A percentile compares a stretch with the other conserved stretches of the same genome.
Evolutionary conservation across 1,284 basidiomycete genomes (phyloP).

Genomic region (Volvariella surrecta): DNA sequence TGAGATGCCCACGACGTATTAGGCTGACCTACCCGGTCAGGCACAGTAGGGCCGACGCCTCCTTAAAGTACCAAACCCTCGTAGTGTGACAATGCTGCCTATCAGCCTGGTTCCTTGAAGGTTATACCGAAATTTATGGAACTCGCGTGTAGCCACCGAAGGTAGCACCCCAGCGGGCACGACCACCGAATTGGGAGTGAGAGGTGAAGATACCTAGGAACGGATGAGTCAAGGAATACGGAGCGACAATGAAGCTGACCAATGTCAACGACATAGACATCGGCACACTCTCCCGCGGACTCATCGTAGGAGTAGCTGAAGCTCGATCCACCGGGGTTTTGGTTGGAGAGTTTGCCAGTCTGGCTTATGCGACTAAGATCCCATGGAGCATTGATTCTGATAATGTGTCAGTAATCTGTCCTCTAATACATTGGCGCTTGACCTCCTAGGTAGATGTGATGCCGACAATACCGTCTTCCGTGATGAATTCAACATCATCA

Average conservation of each 20-base stretch:
- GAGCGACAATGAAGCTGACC: background rate
- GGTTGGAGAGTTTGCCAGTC: background rate
- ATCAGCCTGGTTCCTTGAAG: no score
- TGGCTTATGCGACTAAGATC: slow-evolving; percentile 23
- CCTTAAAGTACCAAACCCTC: no score
- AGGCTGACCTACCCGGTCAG: no score
- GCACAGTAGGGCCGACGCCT: no score
- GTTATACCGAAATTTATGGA: no score
- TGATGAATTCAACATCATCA: slow-evolving; percentile 61
- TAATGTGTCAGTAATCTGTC: background rate
- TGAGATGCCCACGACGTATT: no score
- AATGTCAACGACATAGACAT: slow-evolving; percentile 25
- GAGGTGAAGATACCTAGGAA: background rate
- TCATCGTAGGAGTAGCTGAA: slow-evolving; percentile 23
- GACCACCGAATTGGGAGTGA: slow-evolving; percentile 50
- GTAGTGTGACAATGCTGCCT: no score
- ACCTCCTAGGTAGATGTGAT: slow-evolving; percentile 21
- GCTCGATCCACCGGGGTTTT: background rate
- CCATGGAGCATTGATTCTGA: slow-evolving; percentile 22
- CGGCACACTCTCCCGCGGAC: slow-evolving; percentile 23
- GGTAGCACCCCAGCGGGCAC: slow-evolving; percentile 60
- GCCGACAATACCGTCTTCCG: slow-evolving; percentile 54
- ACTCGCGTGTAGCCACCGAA: slow-evolving; percentile 19
- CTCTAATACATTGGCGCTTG: background rate
- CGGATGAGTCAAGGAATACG: background rate